These are phyloP conservation scores for Calonectria montana DNA, from an alignment of 2,329 filamentous ascomycete genomes.

Conservation along the genomic window DNA sequence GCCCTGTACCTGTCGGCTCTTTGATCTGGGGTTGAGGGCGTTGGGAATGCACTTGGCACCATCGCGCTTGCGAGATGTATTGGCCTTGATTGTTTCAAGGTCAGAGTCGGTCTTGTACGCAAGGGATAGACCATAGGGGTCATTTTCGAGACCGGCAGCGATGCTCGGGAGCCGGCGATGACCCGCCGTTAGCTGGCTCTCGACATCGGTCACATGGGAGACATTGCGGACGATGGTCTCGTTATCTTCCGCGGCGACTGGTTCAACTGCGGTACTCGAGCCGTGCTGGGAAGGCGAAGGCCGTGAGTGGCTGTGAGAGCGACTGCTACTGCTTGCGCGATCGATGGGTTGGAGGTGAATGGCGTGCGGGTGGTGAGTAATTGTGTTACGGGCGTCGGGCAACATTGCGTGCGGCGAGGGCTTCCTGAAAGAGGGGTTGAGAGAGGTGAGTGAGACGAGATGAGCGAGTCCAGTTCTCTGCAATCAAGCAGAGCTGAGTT, in stretches of 20 bases:
- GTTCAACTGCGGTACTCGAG: constrained; percentile 60
- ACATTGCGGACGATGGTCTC: constrained; percentile 57
- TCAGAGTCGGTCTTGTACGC: constrained; percentile 83
- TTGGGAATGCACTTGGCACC: constrained; percentile 45
- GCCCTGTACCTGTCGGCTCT: constrained; percentile 71
- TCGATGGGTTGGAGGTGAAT: constrained; percentile 53
- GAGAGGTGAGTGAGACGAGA: constrained; percentile 11
- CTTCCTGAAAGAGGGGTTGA: background rate
- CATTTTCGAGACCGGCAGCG: constrained; percentile 67
- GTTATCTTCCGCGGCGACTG: constrained; percentile 47
- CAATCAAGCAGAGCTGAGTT: background rate
- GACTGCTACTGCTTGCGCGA: constrained; percentile 38
- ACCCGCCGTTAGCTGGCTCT: constrained; percentile 56
- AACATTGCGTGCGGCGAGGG: constrained; percentile 49
- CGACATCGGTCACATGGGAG: constrained; percentile 57
- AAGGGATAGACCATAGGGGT: constrained; percentile 84
- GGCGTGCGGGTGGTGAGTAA: constrained; percentile 58
- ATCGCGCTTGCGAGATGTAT: constrained; percentile 81
- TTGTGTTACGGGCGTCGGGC: constrained; percentile 53
- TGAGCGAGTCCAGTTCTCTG: background rate
- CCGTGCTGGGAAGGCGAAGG: constrained; percentile 46
- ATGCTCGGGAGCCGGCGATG: constrained; percentile 65
- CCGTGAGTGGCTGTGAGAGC: constrained; percentile 33
- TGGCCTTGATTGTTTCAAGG: constrained; percentile 81
- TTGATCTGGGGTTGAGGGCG: constrained; percentile 42